Evolutionary conservation across 768 basidiomycete species (phyloP), one percentile per base, ranked within the genome.

Genomic region (Boletus pseudo-olivaceus): DNA sequence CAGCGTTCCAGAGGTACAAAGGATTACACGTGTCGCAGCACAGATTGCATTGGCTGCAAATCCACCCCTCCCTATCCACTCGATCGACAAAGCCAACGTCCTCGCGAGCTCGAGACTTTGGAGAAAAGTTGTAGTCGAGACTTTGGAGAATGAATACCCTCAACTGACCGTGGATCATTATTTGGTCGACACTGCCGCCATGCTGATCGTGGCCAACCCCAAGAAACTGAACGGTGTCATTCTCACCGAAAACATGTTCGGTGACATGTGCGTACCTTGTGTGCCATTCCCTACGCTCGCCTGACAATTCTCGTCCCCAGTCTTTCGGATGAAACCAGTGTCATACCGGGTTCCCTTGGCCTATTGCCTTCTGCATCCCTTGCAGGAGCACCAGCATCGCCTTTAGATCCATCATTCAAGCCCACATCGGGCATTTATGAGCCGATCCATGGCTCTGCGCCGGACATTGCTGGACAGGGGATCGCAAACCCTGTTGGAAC

Each of bases 71-170:
- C 79, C 84, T 20, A 86, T 99, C 54, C 91, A 93, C 72, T 96
- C 93, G 0, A 79, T 99, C 70, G 97, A 99, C 79, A 99, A 99
- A 75, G 97, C 97, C 50, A 99, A 99, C 73, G 97, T 99, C 20
- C 84, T 99, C 51, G 97, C 97, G 23, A 90, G 84, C 66, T 96
- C 93, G 34, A 78, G 97, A 46, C 76, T 99, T 39, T 99, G 97
- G 97, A 77, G 97, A 54, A 93, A 87, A 70, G 89, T 92, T 20
- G 96, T 97, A 50, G 88, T 83, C 2, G 92, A 97, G 66, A 85
- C 89, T 2, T 72, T 97, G 61, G 73, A 80, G 46, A 81, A 81
- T 32, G 97, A 99, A 70, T 98, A 89, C 72, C 94, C 96, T 7
- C 85, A 93, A 65, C 71, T 98, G 35, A 80, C 82, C 62, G 73